phyloP scores from a whole-genome alignment of 495 filamentous ascomycete genomes.

The Tricharina praecox region DNA sequence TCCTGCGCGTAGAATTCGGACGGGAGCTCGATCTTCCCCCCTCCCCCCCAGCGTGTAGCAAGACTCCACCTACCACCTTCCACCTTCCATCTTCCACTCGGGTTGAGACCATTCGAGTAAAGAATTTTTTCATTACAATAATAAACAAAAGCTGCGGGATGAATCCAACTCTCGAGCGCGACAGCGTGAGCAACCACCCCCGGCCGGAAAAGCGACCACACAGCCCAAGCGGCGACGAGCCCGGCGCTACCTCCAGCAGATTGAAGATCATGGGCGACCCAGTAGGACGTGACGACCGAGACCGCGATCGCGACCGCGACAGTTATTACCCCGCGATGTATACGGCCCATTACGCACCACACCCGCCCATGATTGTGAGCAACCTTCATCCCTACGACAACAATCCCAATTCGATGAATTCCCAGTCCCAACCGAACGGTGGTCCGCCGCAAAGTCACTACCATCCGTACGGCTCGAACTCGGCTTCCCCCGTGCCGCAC shows the following conservation, averaged over 20 bases:
- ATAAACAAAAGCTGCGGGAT: neutral
- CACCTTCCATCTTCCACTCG: no score
- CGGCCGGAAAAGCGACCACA: constrained; percentile 2
- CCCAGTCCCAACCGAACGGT: constrained; percentile 1
- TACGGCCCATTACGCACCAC: constrained; percentile 1
- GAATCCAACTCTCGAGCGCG: constrained; percentile 1
- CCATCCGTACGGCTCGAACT: constrained; percentile 22
- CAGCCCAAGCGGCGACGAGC: neutral
- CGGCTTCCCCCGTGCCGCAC: constrained; percentile 25
- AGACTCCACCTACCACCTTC: neutral
- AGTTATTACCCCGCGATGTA: neutral
- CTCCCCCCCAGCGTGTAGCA: neutral
- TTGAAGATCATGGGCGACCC: neutral
- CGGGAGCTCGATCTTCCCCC: no score
- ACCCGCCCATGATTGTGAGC: neutral
- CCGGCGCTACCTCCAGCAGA: neutral
- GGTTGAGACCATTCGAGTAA: no score
- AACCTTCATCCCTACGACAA: constrained; percentile 3
- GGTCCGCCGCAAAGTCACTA: constrained; percentile 12
- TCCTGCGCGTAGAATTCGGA: no score
- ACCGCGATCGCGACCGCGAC: neutral
- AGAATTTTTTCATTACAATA: neutral
- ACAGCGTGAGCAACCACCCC: neutral
- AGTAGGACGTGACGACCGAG: constrained; percentile 2
- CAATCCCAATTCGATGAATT: neutral